Conservation (phyloP, 495 filamentous ascomycete genomes). For the Aspergillus panamensis region DNA sequence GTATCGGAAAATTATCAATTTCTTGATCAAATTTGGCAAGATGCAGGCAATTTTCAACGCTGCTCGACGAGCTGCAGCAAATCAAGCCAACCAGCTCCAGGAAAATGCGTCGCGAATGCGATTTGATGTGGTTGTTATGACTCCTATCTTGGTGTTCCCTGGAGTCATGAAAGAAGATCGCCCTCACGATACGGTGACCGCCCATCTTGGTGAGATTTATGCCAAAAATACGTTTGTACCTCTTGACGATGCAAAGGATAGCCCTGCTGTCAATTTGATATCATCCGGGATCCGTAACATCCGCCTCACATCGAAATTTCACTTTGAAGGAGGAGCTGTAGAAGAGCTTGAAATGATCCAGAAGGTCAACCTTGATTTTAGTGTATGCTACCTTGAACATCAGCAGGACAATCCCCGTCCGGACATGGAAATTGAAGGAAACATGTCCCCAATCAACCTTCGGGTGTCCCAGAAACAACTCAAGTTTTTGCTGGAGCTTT, state of each 20-base stretch:
- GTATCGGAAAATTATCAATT: conserved; percentile 97
- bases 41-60: conserved; percentile 99
- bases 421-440: conserved; percentile 86
- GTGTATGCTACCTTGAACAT: conserved; percentile 86
- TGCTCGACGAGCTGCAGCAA: conserved; percentile 89
- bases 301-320: conserved; percentile 81
- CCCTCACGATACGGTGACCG: conserved; percentile 79
- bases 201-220: conserved; percentile 95
- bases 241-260: conserved; percentile 65
- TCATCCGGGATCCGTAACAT: conserved; percentile 90
- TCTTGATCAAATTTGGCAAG: conserved; percentile 95
- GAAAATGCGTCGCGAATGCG: conserved; percentile 84
- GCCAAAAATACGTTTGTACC: conserved; percentile 87
- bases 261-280: conserved; percentile 80
- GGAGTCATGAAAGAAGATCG: conserved; percentile 58
- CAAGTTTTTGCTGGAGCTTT: conserved; percentile 80
- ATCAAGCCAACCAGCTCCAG: conserved; percentile 88
- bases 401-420: conserved; percentile 71
- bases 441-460: conserved; percentile 88
- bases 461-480: conserved; percentile 86
- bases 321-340: conserved; percentile 65
- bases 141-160: conserved; percentile 93
- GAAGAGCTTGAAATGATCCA: conserved; percentile 96
- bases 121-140: conserved; percentile 89
- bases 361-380: conserved; percentile 90